Evolutionary conservation across 805 yeast species (phyloP), one percentile per base, ranked within the genome.

Genomic region (Saccharomycopsis oosterbeekiorum): DNA sequence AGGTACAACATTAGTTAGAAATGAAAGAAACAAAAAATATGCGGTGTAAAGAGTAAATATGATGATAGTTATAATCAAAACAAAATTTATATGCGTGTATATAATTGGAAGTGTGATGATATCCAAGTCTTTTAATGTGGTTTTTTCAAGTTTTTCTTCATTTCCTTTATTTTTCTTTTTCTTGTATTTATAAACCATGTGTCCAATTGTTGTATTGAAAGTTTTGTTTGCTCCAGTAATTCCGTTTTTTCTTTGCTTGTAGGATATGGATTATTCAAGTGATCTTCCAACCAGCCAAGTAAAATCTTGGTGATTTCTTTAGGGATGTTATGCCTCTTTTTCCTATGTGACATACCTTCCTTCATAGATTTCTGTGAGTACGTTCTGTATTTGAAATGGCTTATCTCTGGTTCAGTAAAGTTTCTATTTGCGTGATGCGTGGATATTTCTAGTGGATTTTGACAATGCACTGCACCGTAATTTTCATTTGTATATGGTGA

Each of bases 151-250:
- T 47, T 65, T 64, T 80, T 80, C 66, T 80, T 77, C 64, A 82
- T 72, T 54, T 71, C 67, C 69, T 79, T 81, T 58, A 83, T 80
- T 69, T 87, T 84, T 66, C 96, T 77, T 68, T 96, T 78, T 67
- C 96, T 80, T 19, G 93, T 96, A 70, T 89, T 89, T 68, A 89
- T 89, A 68, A 89, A 89, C 96, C 96, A 89, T 69, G 89, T 89
- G 65, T 88, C 81, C 63, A 89, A 78, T 72, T 89, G 96, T 64
- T 87, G 89, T 71, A 85, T 83, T 64, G 89, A 86, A 69, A 89
- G 77, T 0, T 93, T 93, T 0, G 96, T 89, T 69, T 80, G 78
- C 66, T 78, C 76, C 78, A 87, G 80, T 61, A 89, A 76, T 68
- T 82, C 83, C 64, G 80, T 78, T 74, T 89, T 89, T 68, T 89